phyloP scores from a whole-genome alignment of 2,329 filamentous ascomycete species.

The Cercospora nicotianae region DNA sequence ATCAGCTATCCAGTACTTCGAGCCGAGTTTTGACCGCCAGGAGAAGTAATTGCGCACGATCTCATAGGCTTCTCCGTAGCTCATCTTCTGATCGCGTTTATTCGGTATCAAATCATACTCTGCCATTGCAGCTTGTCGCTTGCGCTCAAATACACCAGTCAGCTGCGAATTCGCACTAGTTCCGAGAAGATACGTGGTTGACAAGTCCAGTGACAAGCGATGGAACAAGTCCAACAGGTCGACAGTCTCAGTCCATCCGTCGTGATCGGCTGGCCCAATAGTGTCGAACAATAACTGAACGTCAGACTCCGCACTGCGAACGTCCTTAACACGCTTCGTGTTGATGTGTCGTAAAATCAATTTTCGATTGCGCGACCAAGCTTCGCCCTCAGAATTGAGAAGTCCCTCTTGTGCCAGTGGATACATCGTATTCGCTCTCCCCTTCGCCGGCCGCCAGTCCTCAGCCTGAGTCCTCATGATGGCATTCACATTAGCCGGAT shows the following conservation, averaged over 20 bases:
- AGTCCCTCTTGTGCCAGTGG: constrained; percentile 27
- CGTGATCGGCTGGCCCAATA: constrained; percentile 14
- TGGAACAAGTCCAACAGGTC: constrained; percentile 39
- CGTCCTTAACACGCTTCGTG: constrained; percentile 24
- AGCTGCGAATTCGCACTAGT: constrained; percentile 31
- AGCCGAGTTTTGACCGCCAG: constrained; percentile 27
- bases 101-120: constrained; percentile 27
- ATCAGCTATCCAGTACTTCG: constrained; percentile 46
- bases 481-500: constrained; percentile 26
- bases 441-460: constrained; percentile 23
- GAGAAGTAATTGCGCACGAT: constrained; percentile 30
- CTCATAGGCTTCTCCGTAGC: constrained; percentile 25
- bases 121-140: constrained; percentile 24
- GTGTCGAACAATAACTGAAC: constrained; percentile 24
- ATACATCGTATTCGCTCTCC: constrained; percentile 24
- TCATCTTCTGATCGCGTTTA: constrained; percentile 19
- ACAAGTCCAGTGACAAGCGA: constrained; percentile 41
- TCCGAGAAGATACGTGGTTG: constrained; percentile 39
- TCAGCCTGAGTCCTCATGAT: constrained; percentile 20
- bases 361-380: constrained; percentile 27
- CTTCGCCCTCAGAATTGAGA: constrained; percentile 24
- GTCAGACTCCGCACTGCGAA: constrained; percentile 21
- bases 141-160: constrained; percentile 23
- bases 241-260: constrained; percentile 31
- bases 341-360: constrained; percentile 25